phyloP scores from a whole-genome alignment of 2,329 filamentous ascomycete species.

The Epichloe gansuensis region DNA sequence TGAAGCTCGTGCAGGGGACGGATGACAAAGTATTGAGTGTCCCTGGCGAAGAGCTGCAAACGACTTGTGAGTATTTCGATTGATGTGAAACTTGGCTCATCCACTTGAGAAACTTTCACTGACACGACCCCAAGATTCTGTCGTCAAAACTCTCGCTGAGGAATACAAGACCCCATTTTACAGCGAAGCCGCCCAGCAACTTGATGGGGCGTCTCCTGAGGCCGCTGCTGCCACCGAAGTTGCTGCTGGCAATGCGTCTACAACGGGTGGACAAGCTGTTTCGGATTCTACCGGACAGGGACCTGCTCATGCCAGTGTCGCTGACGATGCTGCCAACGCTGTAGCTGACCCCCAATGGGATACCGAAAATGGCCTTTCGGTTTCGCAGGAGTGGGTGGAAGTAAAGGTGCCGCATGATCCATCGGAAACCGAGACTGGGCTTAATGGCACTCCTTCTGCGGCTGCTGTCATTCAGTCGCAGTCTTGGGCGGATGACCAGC shows the following conservation, averaged over 20 bases:
- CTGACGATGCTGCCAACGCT: constrained; percentile 41
- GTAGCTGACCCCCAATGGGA: constrained; percentile 59
- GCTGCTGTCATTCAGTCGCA: constrained; percentile 35
- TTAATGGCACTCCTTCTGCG: constrained; percentile 46
- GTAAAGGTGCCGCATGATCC: constrained; percentile 58
- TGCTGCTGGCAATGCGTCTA: constrained; percentile 30
- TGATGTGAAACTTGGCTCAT: background rate
- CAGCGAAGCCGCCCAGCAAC: constrained; percentile 17
- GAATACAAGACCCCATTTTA: constrained; percentile 37
- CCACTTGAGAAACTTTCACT: constrained; percentile 5
- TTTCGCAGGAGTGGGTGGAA: constrained; percentile 58
- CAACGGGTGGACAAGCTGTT: constrained; percentile 28
- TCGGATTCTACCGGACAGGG: constrained; percentile 26
- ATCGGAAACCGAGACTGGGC: constrained; percentile 57
- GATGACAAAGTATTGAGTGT: constrained; percentile 55
- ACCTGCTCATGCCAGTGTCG: constrained; percentile 37
- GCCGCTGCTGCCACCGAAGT: constrained; percentile 54
- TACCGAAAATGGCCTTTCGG: constrained; percentile 27
- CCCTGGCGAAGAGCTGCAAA: constrained; percentile 48
- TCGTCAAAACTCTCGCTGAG: constrained; percentile 31
- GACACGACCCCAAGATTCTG: constrained; percentile 18
- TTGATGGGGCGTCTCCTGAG: constrained; percentile 16
- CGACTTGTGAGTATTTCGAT: constrained; percentile 52
- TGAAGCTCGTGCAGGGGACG: constrained; percentile 63
- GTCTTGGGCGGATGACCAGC: constrained; percentile 75